Percentiles rank a stretch among this genome's conserved stretches.
Conservation (phyloP, 2,329 filamentous ascomycete species). For the Alternaria hordeiaustralica region DNA sequence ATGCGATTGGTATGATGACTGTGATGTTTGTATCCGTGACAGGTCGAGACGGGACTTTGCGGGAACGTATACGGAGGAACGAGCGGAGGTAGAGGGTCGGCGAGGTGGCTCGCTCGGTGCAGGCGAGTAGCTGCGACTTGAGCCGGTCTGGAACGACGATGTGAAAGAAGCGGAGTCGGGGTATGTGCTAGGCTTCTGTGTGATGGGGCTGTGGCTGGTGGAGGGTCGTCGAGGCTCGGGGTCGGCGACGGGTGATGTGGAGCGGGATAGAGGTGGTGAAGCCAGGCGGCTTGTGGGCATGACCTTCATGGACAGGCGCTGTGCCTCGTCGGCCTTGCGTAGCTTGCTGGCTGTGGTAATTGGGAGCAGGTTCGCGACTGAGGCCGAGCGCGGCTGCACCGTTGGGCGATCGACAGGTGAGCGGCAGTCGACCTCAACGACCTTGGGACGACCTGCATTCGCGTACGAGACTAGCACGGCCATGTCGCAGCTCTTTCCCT, state of each 20-base stretch:
- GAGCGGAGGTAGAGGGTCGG: constrained; percentile 32
- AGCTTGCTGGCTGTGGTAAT: constrained; percentile 37
- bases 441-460: constrained; percentile 47
- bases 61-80: constrained; percentile 38
- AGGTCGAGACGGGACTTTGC: constrained; percentile 24
- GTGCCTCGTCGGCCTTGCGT: constrained; percentile 32
- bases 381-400: constrained; percentile 39
- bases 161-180: constrained; percentile 31
- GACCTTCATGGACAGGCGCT: constrained; percentile 36
- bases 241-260: constrained; percentile 31
- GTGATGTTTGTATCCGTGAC: constrained; percentile 22
- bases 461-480: constrained; percentile 48
- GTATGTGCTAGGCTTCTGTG: constrained; percentile 25
- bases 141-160: constrained; percentile 33
- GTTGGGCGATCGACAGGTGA: constrained; percentile 24
- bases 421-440: constrained; percentile 44
- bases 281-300: constrained; percentile 15
- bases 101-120: constrained; percentile 24
- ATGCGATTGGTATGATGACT: constrained; percentile 22
- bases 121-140: constrained; percentile 35
- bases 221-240: constrained; percentile 36
- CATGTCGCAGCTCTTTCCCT: constrained; percentile 46
- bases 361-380: constrained; percentile 40
- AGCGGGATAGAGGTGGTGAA: constrained; percentile 22
- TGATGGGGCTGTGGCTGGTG: constrained; percentile 35